Evolutionary conservation across 257 asterid species (phyloP).

Genomic region (Leptodermis oblonga): DNA sequence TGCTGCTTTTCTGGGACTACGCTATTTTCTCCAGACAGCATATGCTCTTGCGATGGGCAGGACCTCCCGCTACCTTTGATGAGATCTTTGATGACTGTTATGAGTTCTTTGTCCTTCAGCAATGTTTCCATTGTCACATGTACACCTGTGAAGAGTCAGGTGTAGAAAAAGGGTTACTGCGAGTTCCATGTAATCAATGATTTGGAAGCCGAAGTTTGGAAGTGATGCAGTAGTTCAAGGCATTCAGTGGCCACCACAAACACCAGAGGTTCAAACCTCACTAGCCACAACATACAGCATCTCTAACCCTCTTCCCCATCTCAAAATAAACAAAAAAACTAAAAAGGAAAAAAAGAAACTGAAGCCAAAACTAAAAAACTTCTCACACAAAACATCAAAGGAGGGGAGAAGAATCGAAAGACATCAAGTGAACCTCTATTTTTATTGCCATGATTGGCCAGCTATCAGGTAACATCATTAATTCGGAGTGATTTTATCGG

Average conservation of each 20-base stretch:
- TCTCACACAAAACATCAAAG: neutral
- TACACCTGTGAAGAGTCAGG: constrained; percentile 43
- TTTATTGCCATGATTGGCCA: neutral
- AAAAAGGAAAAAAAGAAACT: no score
- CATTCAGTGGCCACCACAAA: no score
- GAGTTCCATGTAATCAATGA: neutral
- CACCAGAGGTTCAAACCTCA: no score
- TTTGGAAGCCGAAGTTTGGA: neutral
- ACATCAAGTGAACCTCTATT: neutral
- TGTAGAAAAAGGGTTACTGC: neutral
- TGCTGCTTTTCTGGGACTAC: constrained; percentile 29
- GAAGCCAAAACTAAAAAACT: no score
- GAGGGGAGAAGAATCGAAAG: neutral
- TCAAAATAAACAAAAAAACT: no score
- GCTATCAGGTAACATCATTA: neutral
- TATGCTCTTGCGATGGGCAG: constrained; percentile 32
- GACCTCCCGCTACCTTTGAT: constrained; percentile 72
- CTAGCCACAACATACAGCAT: no score
- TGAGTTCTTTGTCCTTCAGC: constrained; percentile 66
- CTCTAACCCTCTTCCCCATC: no score
- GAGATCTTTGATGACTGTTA: constrained; percentile 54
- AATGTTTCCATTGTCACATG: constrained; percentile 83
- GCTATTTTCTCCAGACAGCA: constrained; percentile 17
- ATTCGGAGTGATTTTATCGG: neutral
- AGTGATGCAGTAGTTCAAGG: neutral